These are phyloP conservation scores for Rhizophagus prolifer DNA, from an alignment of 192 early-diverging fungal genomes.

Conservation along the genomic window DNA sequence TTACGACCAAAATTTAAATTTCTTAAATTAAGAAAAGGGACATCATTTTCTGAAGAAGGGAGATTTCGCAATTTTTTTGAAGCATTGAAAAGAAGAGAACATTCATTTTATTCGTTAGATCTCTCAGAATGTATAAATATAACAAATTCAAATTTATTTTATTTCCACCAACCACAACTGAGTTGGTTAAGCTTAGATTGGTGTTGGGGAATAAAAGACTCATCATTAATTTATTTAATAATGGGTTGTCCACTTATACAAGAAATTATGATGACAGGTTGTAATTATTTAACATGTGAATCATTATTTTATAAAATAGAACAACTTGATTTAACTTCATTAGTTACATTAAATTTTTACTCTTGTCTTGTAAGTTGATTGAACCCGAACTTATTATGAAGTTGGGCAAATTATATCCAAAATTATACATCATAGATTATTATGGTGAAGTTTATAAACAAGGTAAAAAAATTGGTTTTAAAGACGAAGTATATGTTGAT, in stretches of 20 bases:
- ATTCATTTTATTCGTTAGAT: slow-evolving; percentile 18
- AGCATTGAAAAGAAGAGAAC: not conserved
- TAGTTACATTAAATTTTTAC: slow-evolving; percentile 6
- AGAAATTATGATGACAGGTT: slow-evolving; percentile 13
- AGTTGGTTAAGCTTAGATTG: slow-evolving; percentile 11
- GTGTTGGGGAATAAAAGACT: slow-evolving; percentile 20
- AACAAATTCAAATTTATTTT: not conserved
- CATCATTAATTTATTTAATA: not conserved
- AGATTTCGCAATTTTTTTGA: slow-evolving; percentile 11
- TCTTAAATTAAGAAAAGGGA: slow-evolving; percentile 13
- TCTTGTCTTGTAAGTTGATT: slow-evolving; percentile 11
- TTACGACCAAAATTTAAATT: not conserved
- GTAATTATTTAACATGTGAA: slow-evolving; percentile 23
- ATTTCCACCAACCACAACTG: not conserved
- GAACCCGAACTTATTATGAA: not conserved
- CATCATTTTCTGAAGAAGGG: slow-evolving; percentile 4
- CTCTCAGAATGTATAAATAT: slow-evolving; percentile 18
- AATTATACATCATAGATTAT: slow-evolving; percentile 23
- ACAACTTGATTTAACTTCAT: not conserved
- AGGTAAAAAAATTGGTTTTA: slow-evolving; percentile 7
- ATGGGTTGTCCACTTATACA: not conserved
- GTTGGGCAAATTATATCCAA: not conserved
- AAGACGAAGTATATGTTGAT: not conserved
- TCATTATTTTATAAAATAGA: not conserved
- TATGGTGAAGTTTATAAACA: slow-evolving; percentile 25